Evolutionary conservation across 2,329 filamentous ascomycete genomes (phyloP), one percentile per base, ranked within the genome.

Genomic region (Massarina eburnea): DNA sequence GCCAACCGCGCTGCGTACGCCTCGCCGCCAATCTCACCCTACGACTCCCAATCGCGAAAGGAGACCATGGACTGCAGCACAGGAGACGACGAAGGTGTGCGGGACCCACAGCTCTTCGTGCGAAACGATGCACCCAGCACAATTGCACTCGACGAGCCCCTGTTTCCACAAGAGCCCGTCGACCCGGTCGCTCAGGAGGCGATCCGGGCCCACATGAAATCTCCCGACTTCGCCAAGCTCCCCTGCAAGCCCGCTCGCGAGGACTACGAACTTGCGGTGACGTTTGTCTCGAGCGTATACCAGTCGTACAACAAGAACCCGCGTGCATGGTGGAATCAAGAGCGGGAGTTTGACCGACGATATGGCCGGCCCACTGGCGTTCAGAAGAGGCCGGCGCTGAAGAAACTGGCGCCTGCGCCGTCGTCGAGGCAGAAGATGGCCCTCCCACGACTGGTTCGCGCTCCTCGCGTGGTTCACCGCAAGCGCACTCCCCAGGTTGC

Each of bases 281-380:
- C 56, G 39, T 61, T 70, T 51, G 52, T 58, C 39, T 66, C 64
- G 40, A 58, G 67, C 55, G 66, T 71, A 29, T 62, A 57, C 49
- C 48, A 57, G 26, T 45, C 45, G 10, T 64, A 60, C 41, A 52
- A 55, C 54, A 59, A 62, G 51, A 71, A 83, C 54, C 80, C 71
- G 1, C 67, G 59, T 19, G 65, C 43, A 22, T 70, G 67, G 67
- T 61, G 58, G 34, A 46, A 46, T 9, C 61, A 62, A 55, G 80
- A 84, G 64, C 75, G 77, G 3, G 67, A 76, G 20, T 74, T 83
- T 26, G 75, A 75, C 8, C 75, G 82, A 53, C 70, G 57, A 38
- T 71, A 70, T 48, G 61, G 75, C 32, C 74, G 71, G 41, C 76
- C 66, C 73, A 45, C 68, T 66, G 38, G 72, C 68, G 42, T 70